phyloP scores from a whole-genome alignment of 2,329 filamentous ascomycete species.

The Colletotrichum camelliae region DNA sequence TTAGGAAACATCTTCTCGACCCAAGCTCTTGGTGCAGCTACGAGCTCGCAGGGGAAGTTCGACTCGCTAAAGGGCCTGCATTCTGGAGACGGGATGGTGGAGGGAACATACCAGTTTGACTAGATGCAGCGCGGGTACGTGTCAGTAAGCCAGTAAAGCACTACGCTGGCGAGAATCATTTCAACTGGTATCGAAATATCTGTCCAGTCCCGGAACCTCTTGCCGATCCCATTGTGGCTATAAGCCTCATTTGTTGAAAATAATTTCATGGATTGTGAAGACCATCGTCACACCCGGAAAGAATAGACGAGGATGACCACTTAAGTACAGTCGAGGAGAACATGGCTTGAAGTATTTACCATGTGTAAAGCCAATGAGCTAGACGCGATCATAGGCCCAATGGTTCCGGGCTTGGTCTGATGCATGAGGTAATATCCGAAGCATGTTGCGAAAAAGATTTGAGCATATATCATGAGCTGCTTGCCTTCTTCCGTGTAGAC shows the following conservation, averaged over 20 bases:
- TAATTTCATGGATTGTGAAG: fast-evolving
- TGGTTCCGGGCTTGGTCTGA: neutral
- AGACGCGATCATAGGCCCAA: neutral
- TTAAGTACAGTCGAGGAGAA: fast-evolving
- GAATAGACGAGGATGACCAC: neutral
- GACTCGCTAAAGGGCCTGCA: neutral
- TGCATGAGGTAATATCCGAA: neutral
- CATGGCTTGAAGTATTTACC: neutral
- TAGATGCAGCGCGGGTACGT: constrained; percentile 53
- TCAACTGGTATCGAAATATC: constrained; percentile 37
- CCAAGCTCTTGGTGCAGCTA: neutral
- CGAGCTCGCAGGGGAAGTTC: neutral
- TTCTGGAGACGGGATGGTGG: neutral
- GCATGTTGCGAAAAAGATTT: neutral
- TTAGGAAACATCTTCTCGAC: neutral
- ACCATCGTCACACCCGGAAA: neutral
- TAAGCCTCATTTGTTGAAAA: neutral
- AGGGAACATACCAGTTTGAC: constrained; percentile 42
- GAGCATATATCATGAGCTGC: neutral
- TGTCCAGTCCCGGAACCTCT: constrained; percentile 60
- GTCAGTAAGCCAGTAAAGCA: constrained; percentile 61
- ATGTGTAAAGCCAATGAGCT: neutral
- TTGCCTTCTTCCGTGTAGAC: neutral
- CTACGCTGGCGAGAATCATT: constrained; percentile 53
- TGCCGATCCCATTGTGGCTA: constrained; percentile 46